Base-by-base conservation (phyloP, 169 alveolate species). In the Eimeria praecox region DNA sequence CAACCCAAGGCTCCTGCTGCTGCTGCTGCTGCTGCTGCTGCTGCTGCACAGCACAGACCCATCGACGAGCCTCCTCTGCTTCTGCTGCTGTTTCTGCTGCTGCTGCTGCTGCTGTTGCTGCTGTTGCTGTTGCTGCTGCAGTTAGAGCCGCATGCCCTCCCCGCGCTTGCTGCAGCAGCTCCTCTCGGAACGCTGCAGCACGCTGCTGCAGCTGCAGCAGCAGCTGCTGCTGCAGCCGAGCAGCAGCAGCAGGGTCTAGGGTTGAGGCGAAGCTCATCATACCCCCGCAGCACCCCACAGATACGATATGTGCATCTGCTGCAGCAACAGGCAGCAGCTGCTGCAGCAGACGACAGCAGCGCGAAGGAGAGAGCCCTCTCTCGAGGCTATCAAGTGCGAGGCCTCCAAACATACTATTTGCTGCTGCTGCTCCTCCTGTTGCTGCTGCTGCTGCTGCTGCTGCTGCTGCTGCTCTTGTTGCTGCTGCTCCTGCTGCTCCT, bases 401-500 rank as follows among this genome's bases (percentile, higher is more conserved):
- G 5, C 38, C 49, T 18, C 91, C 91, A 22, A 38, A 2, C 1
- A 54, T 30, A 38, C 54, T 75, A 0, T 2, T 40, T 24, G 75
- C 77, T 52, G 91, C 91, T 52, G 91, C 91, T 52, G 49, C 91
- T 52, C 56, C 91, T 83, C 77, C 91, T 83, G 91, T 75, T 83
- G 91, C 91, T 14, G 91, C 91, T 83, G 91, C 91, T 24, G 56
- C 91, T 52, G 30, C 49, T 54, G 54, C 91, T 54, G 52, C 91
- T 54, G 91, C 73, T 54, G 49, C 91, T 54, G 91, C 91, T 83
- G 91, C 73, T 52, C 33, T 75, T 52, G 75, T 75, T 83, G 91
- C 91, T 83, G 91, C 91, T 83, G 91, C 91, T 14, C n/a, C 91
- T 52, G 91, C 91, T 24, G 75, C 77, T 52, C 77, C 91, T 52